Evolutionary conservation across 495 filamentous ascomycete species (phyloP).

Genomic region (Delitschia confertaspora): DNA sequence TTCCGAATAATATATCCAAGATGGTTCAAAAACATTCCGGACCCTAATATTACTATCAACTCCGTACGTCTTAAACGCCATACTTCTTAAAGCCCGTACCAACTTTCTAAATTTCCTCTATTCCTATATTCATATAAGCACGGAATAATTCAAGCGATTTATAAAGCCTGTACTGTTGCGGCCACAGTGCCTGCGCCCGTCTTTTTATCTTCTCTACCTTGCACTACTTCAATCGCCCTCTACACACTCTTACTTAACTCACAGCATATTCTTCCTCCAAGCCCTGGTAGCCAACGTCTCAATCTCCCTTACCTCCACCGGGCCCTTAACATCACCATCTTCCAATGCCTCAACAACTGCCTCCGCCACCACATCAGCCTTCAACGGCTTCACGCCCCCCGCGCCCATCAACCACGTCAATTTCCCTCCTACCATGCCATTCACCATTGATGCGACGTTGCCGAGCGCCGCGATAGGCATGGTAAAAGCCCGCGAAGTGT

Average conservation of each 20-base stretch:
- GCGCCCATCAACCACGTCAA: conserved; percentile 66
- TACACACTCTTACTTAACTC: not conserved
- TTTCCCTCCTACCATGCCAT: conserved; percentile 62
- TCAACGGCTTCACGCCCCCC: conserved; percentile 75
- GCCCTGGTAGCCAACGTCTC: conserved; percentile 34
- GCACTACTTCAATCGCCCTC: too few relatives aligned
- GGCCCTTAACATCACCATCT: conserved; percentile 32
- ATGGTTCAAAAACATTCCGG: too few relatives aligned
- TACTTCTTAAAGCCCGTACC: too few relatives aligned
- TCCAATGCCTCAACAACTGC: conserved; percentile 36
- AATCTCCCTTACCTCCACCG: conserved; percentile 35
- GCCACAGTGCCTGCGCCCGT: too few relatives aligned
- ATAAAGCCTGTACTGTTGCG: too few relatives aligned
- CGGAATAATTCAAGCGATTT: too few relatives aligned
- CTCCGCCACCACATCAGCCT: conserved; percentile 76
- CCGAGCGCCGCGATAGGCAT: conserved; percentile 71
- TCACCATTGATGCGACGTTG: conserved; percentile 58
- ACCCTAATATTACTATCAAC: too few relatives aligned
- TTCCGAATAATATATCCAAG: too few relatives aligned
- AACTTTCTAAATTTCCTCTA: too few relatives aligned
- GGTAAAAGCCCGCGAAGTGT: conserved; percentile 70
- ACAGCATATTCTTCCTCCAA: conserved; percentile 38
- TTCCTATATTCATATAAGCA: too few relatives aligned
- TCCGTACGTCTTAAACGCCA: too few relatives aligned
- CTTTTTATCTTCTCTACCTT: too few relatives aligned